Conservation (phyloP, 2,329 filamentous ascomycete species). For the Aspergillus brunneoviolaceus region DNA sequence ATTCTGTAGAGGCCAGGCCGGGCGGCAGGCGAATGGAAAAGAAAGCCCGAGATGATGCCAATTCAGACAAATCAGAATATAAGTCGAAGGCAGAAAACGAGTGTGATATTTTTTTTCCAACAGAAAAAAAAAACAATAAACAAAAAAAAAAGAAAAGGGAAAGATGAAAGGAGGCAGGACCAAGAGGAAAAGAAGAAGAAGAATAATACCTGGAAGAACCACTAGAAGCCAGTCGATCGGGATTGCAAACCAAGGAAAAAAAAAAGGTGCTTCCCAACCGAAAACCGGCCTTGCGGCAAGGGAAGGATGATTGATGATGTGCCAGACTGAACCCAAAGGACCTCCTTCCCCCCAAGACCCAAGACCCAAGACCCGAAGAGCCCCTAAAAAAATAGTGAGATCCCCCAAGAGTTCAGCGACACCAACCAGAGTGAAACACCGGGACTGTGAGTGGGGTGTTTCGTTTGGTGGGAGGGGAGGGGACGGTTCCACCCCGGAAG, state of each 20-base stretch:
- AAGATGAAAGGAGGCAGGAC: neutral
- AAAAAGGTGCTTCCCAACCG: neutral
- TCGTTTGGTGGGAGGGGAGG: neutral
- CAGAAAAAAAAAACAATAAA: neutral
- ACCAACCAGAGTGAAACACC: neutral
- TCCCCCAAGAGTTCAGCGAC: neutral
- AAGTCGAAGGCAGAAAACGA: neutral
- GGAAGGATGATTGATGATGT: neutral
- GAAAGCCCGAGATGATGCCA: neutral
- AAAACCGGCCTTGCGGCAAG: neutral
- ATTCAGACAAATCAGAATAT: neutral
- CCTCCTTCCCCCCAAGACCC: no score
- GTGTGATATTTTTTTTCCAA: neutral
- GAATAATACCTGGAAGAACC: neutral
- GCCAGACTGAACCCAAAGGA: neutral
- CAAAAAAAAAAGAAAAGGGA: neutral
- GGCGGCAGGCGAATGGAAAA: neutral
- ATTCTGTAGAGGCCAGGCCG: neutral
- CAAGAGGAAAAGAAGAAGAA: slow-evolving; percentile 1
- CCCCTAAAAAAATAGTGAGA: neutral
- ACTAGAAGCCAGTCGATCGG: neutral
- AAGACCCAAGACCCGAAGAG: no score
- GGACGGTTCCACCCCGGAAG: neutral
- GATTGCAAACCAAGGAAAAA: slow-evolving; percentile 5
- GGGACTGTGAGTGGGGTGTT: neutral